Evolutionary conservation across 495 filamentous ascomycete genomes (phyloP).

Genomic region (Tirmania nivea): DNA sequence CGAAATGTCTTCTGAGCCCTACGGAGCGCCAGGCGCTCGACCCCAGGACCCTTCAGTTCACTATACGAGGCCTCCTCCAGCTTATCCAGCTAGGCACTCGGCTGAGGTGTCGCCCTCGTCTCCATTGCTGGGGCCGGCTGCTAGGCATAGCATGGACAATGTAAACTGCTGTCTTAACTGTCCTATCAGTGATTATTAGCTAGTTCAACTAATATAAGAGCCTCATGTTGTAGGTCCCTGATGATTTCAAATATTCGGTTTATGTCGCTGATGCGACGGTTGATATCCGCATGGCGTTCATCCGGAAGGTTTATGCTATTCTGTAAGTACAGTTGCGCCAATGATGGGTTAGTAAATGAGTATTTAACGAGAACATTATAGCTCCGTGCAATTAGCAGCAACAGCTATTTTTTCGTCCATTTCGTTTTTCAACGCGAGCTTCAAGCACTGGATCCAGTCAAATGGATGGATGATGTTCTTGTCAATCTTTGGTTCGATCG

Average conservation of each 20-base stretch:
- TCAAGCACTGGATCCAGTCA: conserved; percentile 70
- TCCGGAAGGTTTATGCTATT: conserved; percentile 82
- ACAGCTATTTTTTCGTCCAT: conserved; percentile 63
- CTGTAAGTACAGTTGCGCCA: conserved; percentile 28
- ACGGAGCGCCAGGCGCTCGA: too few species aligned
- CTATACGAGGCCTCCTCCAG: background rate
- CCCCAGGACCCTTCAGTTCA: background rate
- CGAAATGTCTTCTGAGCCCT: too few species aligned
- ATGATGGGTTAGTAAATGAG: conserved; percentile 20
- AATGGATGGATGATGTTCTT: conserved; percentile 69
- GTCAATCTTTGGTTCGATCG: conserved; percentile 29
- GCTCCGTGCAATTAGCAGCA: conserved; percentile 66
- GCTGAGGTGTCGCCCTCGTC: too few species aligned
- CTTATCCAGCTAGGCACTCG: too few species aligned
- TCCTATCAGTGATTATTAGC: too few species aligned
- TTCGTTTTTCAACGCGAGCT: conserved; percentile 59
- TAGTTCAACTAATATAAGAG: too few species aligned
- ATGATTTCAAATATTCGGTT: background rate
- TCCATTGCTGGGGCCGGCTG: too few species aligned
- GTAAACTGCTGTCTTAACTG: too few species aligned
- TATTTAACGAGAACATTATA: conserved; percentile 16
- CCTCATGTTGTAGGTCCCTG: background rate
- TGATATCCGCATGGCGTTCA: conserved; percentile 91
- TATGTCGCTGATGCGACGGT: conserved; percentile 71
- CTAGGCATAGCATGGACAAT: too few species aligned